Evolutionary conservation across 352 stramenopile species (phyloP).

Genomic region (Globisporangium ultimum): DNA sequence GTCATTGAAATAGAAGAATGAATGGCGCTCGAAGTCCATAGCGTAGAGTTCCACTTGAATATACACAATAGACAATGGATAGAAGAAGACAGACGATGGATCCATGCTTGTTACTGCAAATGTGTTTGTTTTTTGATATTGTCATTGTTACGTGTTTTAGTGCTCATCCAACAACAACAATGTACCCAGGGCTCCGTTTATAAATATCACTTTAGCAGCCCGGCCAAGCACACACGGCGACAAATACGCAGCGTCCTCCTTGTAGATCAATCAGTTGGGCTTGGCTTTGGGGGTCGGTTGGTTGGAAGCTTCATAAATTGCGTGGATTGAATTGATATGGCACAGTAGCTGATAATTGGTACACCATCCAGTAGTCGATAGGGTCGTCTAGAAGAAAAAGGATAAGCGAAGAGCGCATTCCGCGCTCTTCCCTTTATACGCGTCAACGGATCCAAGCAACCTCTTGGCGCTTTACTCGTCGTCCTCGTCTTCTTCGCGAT

Average conservation of each 20-base stretch:
- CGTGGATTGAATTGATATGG: background rate
- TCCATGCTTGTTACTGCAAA: background rate
- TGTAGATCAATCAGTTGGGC: too few species aligned
- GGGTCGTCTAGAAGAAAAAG: background rate
- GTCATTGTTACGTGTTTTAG: background rate
- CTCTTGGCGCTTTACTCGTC: conserved; percentile 3
- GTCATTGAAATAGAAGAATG: background rate
- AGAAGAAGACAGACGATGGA: background rate
- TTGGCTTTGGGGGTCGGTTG: background rate
- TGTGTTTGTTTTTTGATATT: background rate
- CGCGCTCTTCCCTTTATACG: background rate
- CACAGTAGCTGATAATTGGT: conserved; percentile 1
- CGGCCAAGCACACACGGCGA: background rate
- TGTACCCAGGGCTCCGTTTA: background rate
- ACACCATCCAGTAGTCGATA: background rate
- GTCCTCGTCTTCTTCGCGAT: conserved; percentile 47
- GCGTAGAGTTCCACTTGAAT: too few species aligned
- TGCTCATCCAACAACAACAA: background rate
- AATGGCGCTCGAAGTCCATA: background rate
- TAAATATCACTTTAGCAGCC: background rate
- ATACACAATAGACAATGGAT: background rate
- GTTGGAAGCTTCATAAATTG: background rate
- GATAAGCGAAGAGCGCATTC: background rate
- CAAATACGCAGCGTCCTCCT: too few species aligned
- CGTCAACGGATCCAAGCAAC: too few species aligned